Conservation (phyloP, 2,329 filamentous ascomycete genomes). For the Pseudocercospora pini-densiflorae region DNA sequence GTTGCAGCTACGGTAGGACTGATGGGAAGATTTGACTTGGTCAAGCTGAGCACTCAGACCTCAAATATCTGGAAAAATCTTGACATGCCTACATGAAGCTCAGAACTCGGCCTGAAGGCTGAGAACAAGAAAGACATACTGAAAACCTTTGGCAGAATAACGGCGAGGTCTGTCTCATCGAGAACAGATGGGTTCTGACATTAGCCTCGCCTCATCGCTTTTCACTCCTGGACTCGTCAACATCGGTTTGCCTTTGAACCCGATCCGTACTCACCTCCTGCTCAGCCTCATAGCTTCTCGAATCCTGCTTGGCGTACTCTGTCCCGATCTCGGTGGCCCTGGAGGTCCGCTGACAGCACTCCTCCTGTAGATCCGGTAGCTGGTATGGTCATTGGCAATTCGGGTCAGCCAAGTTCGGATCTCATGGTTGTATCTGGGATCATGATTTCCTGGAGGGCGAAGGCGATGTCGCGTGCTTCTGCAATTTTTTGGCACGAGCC, state of each 20-base stretch:
- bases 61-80: no score
- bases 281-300: constrained; percentile 4
- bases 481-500: background rate
- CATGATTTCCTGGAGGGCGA: background rate
- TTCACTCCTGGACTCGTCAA: background rate
- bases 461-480: background rate
- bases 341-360: constrained; percentile 11
- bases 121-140: no score
- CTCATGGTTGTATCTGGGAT: background rate
- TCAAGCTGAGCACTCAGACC: no score
- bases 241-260: background rate
- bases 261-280: background rate
- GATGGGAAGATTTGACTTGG: no score
- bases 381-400: background rate
- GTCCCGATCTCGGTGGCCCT: constrained; percentile 2
- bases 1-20: background rate
- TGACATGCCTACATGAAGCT: no score
- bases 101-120: no score
- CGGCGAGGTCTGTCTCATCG: no score
- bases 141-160: no score
- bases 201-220: background rate
- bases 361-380: background rate
- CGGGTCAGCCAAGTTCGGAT: background rate
- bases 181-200: no score
- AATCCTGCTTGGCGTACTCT: constrained; percentile 1